A percentile compares a stretch with the other conserved stretches of the same genome.
phyloP scores from a whole-genome alignment of 2,329 filamentous ascomycete genomes.

The Fusarium decemcellulare region DNA sequence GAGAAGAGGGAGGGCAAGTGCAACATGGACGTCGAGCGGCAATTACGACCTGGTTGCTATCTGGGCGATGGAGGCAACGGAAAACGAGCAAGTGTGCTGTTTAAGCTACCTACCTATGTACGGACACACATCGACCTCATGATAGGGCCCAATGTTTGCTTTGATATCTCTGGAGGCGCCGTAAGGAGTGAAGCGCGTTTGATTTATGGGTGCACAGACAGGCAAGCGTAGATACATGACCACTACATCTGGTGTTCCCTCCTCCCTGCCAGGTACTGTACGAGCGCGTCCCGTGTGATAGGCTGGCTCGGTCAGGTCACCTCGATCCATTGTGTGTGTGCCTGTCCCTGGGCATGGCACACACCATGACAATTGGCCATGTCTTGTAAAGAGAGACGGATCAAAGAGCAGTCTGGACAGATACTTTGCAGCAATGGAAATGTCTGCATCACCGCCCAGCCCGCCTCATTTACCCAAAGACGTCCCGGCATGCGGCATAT shows the following conservation, averaged over 20 bases:
- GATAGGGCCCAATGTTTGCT: neutral
- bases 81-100: neutral
- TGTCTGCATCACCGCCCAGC: too few relatives aligned
- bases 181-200: neutral
- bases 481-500: neutral
- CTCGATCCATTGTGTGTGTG: neutral
- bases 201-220: neutral
- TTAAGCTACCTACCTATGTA: neutral
- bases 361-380: neutral
- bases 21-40: neutral
- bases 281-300: neutral
- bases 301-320: slow-evolving; percentile 10
- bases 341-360: slow-evolving; percentile 3
- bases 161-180: neutral
- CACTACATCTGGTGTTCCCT: neutral
- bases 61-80: too few relatives aligned
- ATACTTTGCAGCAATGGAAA: neutral
- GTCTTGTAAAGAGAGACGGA: neutral
- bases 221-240: neutral
- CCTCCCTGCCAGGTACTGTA: slow-evolving; percentile 2
- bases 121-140: neutral
- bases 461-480: too few relatives aligned
- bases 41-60: neutral
- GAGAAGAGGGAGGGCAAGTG: neutral
- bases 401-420: neutral